phyloP scores from a whole-genome alignment of 2,329 filamentous ascomycete genomes.

The Epichloe bromicola region DNA sequence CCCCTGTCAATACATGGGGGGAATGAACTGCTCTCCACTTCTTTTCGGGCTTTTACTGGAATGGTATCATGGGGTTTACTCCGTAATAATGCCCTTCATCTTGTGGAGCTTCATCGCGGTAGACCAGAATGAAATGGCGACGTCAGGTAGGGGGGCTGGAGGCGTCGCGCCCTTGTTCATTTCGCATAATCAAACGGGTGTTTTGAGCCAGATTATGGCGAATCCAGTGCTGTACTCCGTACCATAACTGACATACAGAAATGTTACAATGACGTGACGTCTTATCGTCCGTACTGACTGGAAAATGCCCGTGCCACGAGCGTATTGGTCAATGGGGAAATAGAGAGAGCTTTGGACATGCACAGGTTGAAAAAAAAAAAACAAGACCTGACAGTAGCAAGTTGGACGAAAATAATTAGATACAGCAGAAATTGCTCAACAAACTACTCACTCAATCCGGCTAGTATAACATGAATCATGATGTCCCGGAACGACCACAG shows the following conservation, averaged over 20 bases:
- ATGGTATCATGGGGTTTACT: neutral
- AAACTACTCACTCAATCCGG: neutral
- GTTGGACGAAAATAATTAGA: neutral
- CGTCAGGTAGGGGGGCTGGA: no score
- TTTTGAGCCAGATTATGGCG: neutral
- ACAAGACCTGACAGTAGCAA: neutral
- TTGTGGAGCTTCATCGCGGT: neutral
- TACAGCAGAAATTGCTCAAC: neutral
- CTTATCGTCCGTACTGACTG: neutral
- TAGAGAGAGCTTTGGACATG: neutral
- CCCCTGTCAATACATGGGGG: neutral
- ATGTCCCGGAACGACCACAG: neutral
- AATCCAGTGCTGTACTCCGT: neutral
- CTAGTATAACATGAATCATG: neutral
- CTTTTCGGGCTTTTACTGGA: neutral
- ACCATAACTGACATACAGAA: neutral
- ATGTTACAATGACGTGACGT: neutral
- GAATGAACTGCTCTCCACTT: neutral
- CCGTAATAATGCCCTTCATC: neutral
- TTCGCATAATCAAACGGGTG: neutral
- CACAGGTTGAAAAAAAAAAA: neutral
- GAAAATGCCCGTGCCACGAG: neutral
- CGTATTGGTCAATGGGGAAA: neutral
- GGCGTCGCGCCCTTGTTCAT: neutral
- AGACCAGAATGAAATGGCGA: neutral